Conservation (phyloP, 108 stramenopile genomes). For the Stephanodiscus triporus region DNA sequence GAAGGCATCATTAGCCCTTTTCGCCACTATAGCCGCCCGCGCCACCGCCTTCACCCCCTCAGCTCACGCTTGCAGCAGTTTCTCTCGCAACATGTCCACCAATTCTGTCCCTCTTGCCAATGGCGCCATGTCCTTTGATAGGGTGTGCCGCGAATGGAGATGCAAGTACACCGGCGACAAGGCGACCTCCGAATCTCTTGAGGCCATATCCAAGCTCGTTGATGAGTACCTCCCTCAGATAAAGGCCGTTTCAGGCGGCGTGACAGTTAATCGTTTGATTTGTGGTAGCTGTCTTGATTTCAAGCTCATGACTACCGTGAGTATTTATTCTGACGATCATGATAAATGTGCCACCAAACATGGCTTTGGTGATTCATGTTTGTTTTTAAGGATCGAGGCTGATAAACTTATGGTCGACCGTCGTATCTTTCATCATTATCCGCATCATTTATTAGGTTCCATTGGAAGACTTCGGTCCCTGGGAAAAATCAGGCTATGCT, state of each 20-base stretch:
- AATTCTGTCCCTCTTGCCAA: conserved; percentile 78
- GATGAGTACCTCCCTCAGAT: conserved; percentile 82
- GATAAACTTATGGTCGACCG: not conserved
- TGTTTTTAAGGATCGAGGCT: not conserved
- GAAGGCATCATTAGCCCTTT: conserved; percentile 26
- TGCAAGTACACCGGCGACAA: conserved; percentile 90
- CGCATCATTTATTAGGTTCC: conserved; percentile 39
- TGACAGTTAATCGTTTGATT: conserved; percentile 81
- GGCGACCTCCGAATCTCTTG: conserved; percentile 70
- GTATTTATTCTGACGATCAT: not conserved
- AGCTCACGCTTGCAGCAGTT: conserved; percentile 1
- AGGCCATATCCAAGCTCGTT: conserved; percentile 73
- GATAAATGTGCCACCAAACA: not conserved
- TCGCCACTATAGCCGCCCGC: conserved; percentile 15
- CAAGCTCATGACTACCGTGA: conserved; percentile 82
- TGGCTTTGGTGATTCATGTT: not conserved
- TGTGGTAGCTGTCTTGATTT: conserved; percentile 89
- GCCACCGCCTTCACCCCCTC: conserved; percentile 11
- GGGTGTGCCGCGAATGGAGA: conserved; percentile 89
- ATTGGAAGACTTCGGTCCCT: conserved; percentile 81
- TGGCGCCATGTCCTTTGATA: conserved; percentile 83
- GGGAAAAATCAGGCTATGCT: conserved; percentile 75
- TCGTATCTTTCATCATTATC: not conserved
- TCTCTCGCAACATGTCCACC: conserved; percentile 43
- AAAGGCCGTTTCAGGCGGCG: conserved; percentile 65